Evolutionary conservation across 2,329 filamentous ascomycete genomes (phyloP).

Genomic region (Parascedosporium putredinis): DNA sequence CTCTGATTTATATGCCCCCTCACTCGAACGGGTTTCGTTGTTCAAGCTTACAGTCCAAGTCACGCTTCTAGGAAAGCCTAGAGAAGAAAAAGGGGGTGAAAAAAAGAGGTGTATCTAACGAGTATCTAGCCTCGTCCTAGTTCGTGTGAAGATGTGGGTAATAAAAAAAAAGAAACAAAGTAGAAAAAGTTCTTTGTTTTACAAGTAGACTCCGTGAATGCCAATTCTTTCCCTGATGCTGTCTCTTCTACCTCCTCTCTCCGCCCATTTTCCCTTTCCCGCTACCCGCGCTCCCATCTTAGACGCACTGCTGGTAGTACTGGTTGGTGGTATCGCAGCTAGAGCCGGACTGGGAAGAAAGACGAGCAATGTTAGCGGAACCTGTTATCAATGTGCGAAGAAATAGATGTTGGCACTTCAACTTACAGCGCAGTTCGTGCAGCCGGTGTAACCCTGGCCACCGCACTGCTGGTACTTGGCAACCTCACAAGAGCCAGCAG

Average conservation of each 20-base stretch:
- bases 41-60: no score
- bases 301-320: conserved; percentile 9
- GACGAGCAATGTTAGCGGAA: neutral
- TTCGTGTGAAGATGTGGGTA: no score
- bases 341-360: conserved; percentile 3
- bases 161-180: neutral
- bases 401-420: neutral
- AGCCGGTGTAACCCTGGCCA: conserved; percentile 29
- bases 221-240: neutral
- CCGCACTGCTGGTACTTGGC: conserved; percentile 28
- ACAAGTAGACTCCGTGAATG: conserved; percentile 1
- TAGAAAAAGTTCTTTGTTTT: neutral
- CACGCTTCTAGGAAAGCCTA: no score
- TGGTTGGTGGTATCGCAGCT: conserved; percentile 7
- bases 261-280: neutral
- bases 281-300: neutral
- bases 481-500: conserved; percentile 20
- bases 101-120: neutral
- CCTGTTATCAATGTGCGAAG: neutral
- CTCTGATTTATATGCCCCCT: no score
- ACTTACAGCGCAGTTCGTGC: conserved; percentile 28
- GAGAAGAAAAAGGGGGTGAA: no score
- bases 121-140: neutral
- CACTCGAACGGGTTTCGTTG: no score
- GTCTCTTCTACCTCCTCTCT: no score